Evolutionary conservation across 2,329 filamentous ascomycete genomes (phyloP), one percentile per base, ranked within the genome.

Genomic region (Calonectria leucothoes): DNA sequence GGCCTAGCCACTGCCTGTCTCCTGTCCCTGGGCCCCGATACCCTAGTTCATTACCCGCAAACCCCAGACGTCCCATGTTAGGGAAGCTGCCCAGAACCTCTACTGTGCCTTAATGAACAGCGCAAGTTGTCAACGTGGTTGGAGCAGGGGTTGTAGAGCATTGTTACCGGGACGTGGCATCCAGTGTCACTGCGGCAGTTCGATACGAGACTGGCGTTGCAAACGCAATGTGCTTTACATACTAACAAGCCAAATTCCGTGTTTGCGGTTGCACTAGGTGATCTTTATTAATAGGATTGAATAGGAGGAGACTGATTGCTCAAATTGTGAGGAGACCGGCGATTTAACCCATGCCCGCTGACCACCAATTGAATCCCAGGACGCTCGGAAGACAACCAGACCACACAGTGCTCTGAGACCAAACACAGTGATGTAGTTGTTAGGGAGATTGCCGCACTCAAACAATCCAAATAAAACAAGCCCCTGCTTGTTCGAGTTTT

Each of bases 201-300:
- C 72, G 73, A 78, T 78, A 78, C 76, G 77, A 79, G 74, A 70
- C 74, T 75, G 69, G 70, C 66, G 52, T 51, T 71, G 67, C 69
- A 74, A 75, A 69, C 70, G 69, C 71, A 74, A 52, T 66, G 67
- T 49, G 52, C 68, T 69, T 67, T 71, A 69, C 25, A 59, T 49
- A 61, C 66, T 27, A 68, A 39, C 57, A 55, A 68, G 71, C 72
- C 71, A 70, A 69, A 71, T 70, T 76, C 48, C 42, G 33, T 12
- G 35, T 51, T 17, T 55, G 27, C 20, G 33, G 37, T 67, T 68
- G 51, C 66, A 68, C 37, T 17, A 31, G 51, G 51, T 14, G 37
- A 48, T 33, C 25, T 27, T 48, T 33, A 5, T 48, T 33, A 5
- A 48, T 33, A 5, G 11, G 37, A 31, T n/a, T 8, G 25, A 20